Evolutionary conservation across 2,329 filamentous ascomycete species (phyloP).

Genomic region (Aspergillus pseudoviridinutans): DNA sequence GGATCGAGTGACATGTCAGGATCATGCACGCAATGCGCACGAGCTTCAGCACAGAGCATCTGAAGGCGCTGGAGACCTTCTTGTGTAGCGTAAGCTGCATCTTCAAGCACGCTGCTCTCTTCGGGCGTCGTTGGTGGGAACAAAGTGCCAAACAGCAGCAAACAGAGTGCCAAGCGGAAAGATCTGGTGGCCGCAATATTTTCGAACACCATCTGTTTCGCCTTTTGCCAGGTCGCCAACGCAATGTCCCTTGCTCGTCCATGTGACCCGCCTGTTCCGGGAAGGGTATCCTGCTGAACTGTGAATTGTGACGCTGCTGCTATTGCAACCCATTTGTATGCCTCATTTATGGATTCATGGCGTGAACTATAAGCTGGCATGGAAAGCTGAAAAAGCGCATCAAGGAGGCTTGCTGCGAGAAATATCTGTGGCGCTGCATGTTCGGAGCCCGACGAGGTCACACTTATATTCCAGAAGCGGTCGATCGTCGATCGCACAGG

Average conservation of each 20-base stretch:
- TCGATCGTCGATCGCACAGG: neutral
- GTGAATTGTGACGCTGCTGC: neutral
- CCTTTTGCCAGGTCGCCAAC: neutral
- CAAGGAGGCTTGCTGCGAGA: too few species aligned
- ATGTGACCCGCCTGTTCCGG: neutral
- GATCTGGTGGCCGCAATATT: too few species aligned
- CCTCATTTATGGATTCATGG: neutral
- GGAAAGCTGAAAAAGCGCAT: too few species aligned
- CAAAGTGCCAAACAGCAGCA: too few species aligned
- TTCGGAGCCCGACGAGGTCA: neutral
- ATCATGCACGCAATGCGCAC: neutral
- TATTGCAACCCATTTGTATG: neutral
- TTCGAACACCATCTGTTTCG: neutral
- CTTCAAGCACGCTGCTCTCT: too few species aligned
- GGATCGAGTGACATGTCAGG: neutral
- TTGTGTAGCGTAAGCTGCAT: too few species aligned
- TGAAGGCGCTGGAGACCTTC: too few species aligned
- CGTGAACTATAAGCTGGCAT: too few species aligned
- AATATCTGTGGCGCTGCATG: too few species aligned
- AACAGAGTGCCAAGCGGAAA: too few species aligned
- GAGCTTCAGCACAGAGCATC: too few species aligned
- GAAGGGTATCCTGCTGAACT: neutral
- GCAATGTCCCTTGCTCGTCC: neutral
- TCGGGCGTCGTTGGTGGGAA: too few species aligned
- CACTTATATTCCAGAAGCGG: neutral